These are phyloP conservation scores for Backusella tuberculispora DNA, from an alignment of 192 early-diverging fungal species.

Conservation along the genomic window DNA sequence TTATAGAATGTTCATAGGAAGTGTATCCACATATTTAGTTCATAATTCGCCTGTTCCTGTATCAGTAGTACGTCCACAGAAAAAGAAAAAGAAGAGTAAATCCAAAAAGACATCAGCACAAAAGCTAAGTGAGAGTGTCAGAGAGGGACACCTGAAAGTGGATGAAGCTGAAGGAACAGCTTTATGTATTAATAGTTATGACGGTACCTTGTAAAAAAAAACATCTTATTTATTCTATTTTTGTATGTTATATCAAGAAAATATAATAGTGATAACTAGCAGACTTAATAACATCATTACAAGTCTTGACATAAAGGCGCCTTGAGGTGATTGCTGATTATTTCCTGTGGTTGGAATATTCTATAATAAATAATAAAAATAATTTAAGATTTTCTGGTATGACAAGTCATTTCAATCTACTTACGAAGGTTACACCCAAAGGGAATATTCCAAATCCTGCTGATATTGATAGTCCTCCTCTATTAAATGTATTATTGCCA, in stretches of 20 bases:
- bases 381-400: not conserved
- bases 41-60: constrained; percentile 58
- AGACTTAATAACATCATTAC: constrained; percentile 84
- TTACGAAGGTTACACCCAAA: constrained; percentile 64
- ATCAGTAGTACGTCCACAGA: constrained; percentile 52
- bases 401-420: constrained; percentile 22
- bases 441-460: constrained; percentile 76
- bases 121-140: constrained; percentile 47
- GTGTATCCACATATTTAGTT: constrained; percentile 54
- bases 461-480: constrained; percentile 63
- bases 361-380: not conserved
- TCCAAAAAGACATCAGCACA: constrained; percentile 34
- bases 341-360: constrained; percentile 32
- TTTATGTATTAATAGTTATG: constrained; percentile 30
- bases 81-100: constrained; percentile 41
- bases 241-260: constrained; percentile 53
- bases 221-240: constrained; percentile 25
- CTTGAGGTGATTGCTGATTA: constrained; percentile 56
- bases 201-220: constrained; percentile 21
- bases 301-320: constrained; percentile 80
- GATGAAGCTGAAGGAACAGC: constrained; percentile 34
- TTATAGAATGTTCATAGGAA: constrained; percentile 52
- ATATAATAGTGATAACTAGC: constrained; percentile 75
- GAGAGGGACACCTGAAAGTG: constrained; percentile 39
- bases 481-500: constrained; percentile 26